Evolutionary conservation across 306 rosid genomes (phyloP).

Genomic region (Morella rubra): DNA sequence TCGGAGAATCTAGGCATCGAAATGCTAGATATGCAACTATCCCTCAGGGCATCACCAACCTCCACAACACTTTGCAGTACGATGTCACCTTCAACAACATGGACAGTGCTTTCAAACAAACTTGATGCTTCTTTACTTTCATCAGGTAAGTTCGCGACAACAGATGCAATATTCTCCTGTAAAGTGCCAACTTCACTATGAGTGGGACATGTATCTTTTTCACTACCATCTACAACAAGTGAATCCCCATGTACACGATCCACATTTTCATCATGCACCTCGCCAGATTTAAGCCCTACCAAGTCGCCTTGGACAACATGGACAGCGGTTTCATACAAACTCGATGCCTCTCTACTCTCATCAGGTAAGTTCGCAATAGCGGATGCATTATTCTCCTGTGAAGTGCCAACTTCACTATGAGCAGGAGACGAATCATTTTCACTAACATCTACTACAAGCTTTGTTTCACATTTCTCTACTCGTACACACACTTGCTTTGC

Average conservation of each 20-base stretch:
- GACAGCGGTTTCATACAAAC: slow-evolving; percentile 16
- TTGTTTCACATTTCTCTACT: slow-evolving; percentile 25
- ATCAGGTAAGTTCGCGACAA: slow-evolving; percentile 6
- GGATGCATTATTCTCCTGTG: slow-evolving; percentile 18
- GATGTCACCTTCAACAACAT: background rate
- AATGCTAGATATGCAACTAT: slow-evolving; percentile 28
- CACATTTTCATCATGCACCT: no score
- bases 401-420: slow-evolving; percentile 25
- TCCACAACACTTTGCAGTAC: slow-evolving; percentile 1
- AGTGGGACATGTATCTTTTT: slow-evolving; percentile 23
- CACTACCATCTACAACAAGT: background rate
- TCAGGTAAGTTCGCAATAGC: slow-evolving; percentile 8
- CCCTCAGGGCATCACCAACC: slow-evolving; percentile 31
- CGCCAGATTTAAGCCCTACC: background rate
- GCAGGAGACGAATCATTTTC: slow-evolving; percentile 24
- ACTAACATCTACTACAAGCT: slow-evolving; percentile 8
- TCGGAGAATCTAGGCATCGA: slow-evolving; percentile 15
- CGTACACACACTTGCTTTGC: slow-evolving; percentile 40
- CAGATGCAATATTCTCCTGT: slow-evolving; percentile 18
- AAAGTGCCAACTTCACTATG: slow-evolving; percentile 25
- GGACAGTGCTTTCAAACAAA: slow-evolving; percentile 17
- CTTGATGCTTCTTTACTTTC: slow-evolving; percentile 11
- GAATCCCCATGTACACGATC: no score
- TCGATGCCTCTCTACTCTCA: slow-evolving; percentile 8
- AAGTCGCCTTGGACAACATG: background rate